These are phyloP conservation scores for Cryptomeria japonica DNA, from an alignment of 75 land plant genomes.

Conservation along the genomic window DNA sequence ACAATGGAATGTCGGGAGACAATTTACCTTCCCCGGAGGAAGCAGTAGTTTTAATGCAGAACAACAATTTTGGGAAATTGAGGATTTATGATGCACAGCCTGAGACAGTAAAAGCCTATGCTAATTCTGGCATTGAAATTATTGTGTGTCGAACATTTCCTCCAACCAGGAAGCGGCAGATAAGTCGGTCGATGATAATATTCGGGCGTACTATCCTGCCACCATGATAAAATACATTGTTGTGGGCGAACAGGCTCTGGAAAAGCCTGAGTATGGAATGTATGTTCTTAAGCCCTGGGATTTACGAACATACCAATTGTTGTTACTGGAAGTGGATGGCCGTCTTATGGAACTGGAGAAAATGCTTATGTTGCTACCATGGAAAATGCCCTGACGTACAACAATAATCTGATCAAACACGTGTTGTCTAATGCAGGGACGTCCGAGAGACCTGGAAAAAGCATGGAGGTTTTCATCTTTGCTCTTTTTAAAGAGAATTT, in stretches of 20 bases:
- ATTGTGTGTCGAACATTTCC: conserved; percentile 32
- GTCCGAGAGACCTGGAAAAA: too few species aligned
- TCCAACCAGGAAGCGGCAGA: conserved; percentile 32
- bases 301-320: too few species aligned
- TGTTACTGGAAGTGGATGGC: not conserved
- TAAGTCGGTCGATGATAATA: conserved; percentile 42
- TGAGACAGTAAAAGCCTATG: too few species aligned
- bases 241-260: conserved; percentile 51
- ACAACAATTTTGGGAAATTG: not conserved
- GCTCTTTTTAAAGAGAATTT: not conserved
- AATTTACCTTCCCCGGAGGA: not conserved
- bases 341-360: not conserved
- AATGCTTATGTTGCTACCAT: not conserved
- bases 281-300: conserved; percentile 13
- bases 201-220: conserved; percentile 50
- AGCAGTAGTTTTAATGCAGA: not conserved
- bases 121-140: too few species aligned
- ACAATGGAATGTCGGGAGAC: not conserved
- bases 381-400: not conserved
- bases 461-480: too few species aligned
- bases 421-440: too few species aligned
- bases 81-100: not conserved
- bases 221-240: conserved; percentile 45
- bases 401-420: too few species aligned
- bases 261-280: not conserved